Evolutionary conservation across 2,329 filamentous ascomycete genomes (phyloP), one percentile per base, ranked within the genome.

Genomic region (Talaromyces marneffei): DNA sequence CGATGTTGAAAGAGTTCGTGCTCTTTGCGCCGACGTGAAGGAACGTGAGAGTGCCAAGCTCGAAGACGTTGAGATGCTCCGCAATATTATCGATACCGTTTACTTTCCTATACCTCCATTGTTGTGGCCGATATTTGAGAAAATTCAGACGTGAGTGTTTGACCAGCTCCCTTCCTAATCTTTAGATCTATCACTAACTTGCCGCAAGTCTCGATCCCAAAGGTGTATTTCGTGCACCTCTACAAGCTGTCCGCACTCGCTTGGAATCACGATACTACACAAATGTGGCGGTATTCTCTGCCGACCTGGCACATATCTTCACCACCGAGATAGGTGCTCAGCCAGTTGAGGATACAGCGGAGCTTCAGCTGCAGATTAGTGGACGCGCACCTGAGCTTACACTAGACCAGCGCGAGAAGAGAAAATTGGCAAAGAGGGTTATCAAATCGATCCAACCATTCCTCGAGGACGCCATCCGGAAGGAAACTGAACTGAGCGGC

Each of bases 91-190:
- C 31, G 89, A 97, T 72, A 88, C 85, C 37, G 88, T 95, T 67
- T 99, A 97, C 76, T 97, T 97, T 67, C 94, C 94, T 0, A 85
- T 97, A 14, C 84, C 87, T 60, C 87, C 87, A 67, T 78, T 95
- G 56, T 82, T 99, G 23, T 83, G 83, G 70, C 88, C 90, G 3
- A 87, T 94, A 29, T 80, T 97, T 55, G 88, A 92, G 42, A 91
- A 89, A 75, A 91, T 91, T 9, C 82, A 90, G 70, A 80, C 80
- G 91, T 97, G 83, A 85, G 92, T 85, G 60, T 29, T 55, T 23
- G 16, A 35, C 33, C 2, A n/a, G 8, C 9, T 8, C 16, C 29
- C 5, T 10, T 14, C 1, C 27, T 12, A 5, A 25, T 55, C 9
- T 55, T 29, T 27, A n/a, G 1, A 23, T 23, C n/a, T 60, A 63